Evolutionary conservation across 176 grass and related monocot genomes (phyloP), one percentile per base, ranked within the genome.

Genomic region (Carex myosuroides): DNA sequence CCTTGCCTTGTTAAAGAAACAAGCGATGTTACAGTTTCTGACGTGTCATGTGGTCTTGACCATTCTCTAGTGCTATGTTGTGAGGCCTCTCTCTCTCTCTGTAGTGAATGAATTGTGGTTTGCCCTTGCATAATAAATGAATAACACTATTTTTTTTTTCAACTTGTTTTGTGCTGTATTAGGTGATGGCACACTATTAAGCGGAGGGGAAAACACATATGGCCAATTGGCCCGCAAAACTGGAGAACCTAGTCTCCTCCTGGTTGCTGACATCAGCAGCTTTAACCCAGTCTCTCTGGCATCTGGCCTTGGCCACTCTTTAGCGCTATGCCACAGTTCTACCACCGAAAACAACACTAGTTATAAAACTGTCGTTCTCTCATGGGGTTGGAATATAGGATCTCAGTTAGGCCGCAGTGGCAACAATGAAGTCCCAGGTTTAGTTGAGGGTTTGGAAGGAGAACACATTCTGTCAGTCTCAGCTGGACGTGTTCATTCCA

Each of bases 311-410:
- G 91, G 95, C 14, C 95, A 98, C 82, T 93, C 92, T 87, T 84
- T 98, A 37, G 86, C 74, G 60, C 12, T 92, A 22, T 98, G 95
- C 62, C 50, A 53, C 22, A 53, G 17, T 3, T 55, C 44, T 6
- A 18, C 46, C 44, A 32, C 72, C 22, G 14, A 30, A 55, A 76
- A 30, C 13, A 53, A 78, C 30, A 79, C 79, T 79, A 59, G 63
- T 83, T 90, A 69, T 69, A 42, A 93, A 75, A 84, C 59, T 48
- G 39, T 26, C 22, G 12, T 98, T 68, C 68, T 93, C 69, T 95
- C 95, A 37, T 93, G 95, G 92, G 92, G 95, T 75, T 98, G 95
- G 95, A 98, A 92, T 79, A 84, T 86, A 64, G 94, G 92, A 63
- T 92, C 85, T 58, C 95, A 98, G 86, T 90, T 98, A 12, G 95